Percentiles rank a stretch among this genome's conserved stretches.
These are phyloP conservation scores for Stephanodiscus triporus DNA, from an alignment of 108 stramenopile species.

Conservation along the genomic window DNA sequence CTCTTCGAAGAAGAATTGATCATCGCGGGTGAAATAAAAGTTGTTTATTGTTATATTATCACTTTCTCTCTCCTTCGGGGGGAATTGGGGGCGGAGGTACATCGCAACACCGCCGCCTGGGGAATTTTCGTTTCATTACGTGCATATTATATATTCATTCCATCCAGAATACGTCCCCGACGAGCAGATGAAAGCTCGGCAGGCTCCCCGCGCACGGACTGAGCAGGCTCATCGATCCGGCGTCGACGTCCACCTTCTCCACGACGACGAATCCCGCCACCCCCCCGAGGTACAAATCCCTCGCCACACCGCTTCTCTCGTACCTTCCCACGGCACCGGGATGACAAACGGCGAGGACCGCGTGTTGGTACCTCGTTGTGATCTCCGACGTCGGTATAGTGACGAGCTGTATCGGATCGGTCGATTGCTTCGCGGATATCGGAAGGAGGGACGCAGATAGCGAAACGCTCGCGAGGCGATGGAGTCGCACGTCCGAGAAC, in stretches of 20 bases:
- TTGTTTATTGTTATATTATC: too few relatives aligned
- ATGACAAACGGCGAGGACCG: slow-evolving; percentile 84
- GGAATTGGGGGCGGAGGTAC: too few relatives aligned
- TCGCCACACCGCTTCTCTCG: slow-evolving; percentile 55
- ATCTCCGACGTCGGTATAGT: slow-evolving; percentile 50
- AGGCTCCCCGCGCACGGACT: slow-evolving; percentile 80
- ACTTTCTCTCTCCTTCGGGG: too few relatives aligned
- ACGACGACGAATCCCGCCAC: slow-evolving; percentile 86
- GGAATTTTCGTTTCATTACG: too few relatives aligned
- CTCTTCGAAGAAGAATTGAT: too few relatives aligned
- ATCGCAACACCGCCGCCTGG: too few relatives aligned
- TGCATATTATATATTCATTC: too few relatives aligned
- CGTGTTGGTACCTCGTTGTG: slow-evolving; percentile 58
- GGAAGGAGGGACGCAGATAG: slow-evolving; percentile 78
- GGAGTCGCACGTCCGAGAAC: slow-evolving; percentile 62
- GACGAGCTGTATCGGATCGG: slow-evolving; percentile 74
- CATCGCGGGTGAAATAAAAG: too few relatives aligned
- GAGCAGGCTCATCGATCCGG: slow-evolving; percentile 72
- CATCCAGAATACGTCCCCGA: slow-evolving; percentile 87
- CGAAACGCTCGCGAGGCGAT: slow-evolving; percentile 71
- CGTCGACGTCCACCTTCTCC: slow-evolving; percentile 73
- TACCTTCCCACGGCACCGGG: slow-evolving; percentile 73
- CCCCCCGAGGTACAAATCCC: slow-evolving; percentile 73
- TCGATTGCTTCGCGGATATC: slow-evolving; percentile 80
- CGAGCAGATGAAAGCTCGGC: slow-evolving; percentile 68